Evolutionary conservation across 73 alveolate genomes (phyloP).

Genomic region (Paraurostyla sp.): DNA sequence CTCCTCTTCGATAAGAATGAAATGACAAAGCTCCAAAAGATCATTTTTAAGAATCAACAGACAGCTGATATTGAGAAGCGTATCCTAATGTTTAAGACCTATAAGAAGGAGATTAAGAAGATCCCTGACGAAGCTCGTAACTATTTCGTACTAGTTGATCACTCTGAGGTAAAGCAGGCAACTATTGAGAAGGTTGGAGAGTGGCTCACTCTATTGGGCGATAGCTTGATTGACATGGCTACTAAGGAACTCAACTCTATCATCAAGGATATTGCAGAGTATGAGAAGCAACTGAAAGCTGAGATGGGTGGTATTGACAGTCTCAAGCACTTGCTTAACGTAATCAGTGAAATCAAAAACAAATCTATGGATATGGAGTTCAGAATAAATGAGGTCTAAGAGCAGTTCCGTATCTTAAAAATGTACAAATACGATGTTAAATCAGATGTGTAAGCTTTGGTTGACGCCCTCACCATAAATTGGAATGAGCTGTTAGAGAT

Average conservation of each 20-base stretch:
- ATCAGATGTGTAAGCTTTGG: conserved; percentile 86
- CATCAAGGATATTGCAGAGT: conserved; percentile 91
- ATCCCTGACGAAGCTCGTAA: conserved; percentile 78
- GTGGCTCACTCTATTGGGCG: conserved; percentile 91
- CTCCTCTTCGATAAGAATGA: conserved; percentile 74
- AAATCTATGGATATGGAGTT: conserved; percentile 97
- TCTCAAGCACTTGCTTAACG: conserved; percentile 89
- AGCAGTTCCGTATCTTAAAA: conserved; percentile 94
- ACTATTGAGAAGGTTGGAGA: conserved; percentile 77
- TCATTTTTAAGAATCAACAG: conserved; percentile 53
- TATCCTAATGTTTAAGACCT: conserved; percentile 39
- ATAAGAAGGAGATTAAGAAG: conserved; percentile 46
- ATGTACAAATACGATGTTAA: conserved; percentile 93
- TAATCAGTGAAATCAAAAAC: conserved; percentile 93
- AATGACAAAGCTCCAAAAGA: conserved; percentile 58
- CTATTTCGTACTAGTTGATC: conserved; percentile 75
- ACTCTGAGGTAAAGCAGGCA: conserved; percentile 60
- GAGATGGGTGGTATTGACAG: conserved; percentile 94
- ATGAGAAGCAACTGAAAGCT: conserved; percentile 82
- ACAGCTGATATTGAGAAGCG: conserved; percentile 64
- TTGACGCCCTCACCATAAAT: conserved; percentile 82
- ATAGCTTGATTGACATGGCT: conserved; percentile 89
- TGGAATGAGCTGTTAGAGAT: conserved; percentile 95
- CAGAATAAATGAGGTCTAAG: conserved; percentile 96
- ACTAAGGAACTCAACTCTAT: conserved; percentile 89